Evolutionary conservation across 2,329 filamentous ascomycete species (phyloP), one percentile per base, ranked within the genome.

Genomic region (Kalmusia sp.): DNA sequence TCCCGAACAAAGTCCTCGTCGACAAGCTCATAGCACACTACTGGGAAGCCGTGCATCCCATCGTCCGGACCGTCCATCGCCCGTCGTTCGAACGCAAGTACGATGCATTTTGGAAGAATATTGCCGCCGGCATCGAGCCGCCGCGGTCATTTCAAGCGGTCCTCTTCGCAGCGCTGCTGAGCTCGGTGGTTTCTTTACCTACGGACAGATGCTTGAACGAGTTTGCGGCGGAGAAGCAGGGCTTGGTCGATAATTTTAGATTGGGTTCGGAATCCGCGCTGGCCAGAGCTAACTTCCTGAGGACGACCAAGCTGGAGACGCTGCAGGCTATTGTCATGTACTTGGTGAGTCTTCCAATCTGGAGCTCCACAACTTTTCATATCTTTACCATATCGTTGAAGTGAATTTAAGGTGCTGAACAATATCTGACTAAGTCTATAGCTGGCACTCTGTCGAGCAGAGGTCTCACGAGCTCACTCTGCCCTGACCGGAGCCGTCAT

Each of bases 301-400:
- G 87, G 30, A 91, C 88, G 0, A 90, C 84, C 0, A 88, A 86
- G 59, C 76, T 91, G n/a, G 87, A 91, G 70, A 90, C 87, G 0
- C 77, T 93, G 63, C 90, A 92, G 68, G 88, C 87, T 1, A 88
- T 92, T 62, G 84, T 92, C 30, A 88, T 91, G 79, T 92, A 91
- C 59, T 77, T 92, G 74, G 86, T 89, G 71, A 74, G 82, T 77
- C 4, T 35, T 43, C 37, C 50, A 45, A 14, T 12, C n/a, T n/a
- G n/a, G n/a, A n/a, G n/a, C n/a, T n/a, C n/a, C n/a, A n/a, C n/a
- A n/a, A n/a, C n/a, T n/a, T n/a, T n/a, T n/a, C n/a, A n/a, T n/a
- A n/a, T n/a, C n/a, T n/a, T n/a, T n/a, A n/a, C n/a, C n/a, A n/a
- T n/a, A n/a, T n/a, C n/a, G n/a, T n/a, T n/a, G n/a, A n/a, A n/a